phyloP scores from a whole-genome alignment of 73 alveolate species.

The Tetrahymena thermophila region DNA sequence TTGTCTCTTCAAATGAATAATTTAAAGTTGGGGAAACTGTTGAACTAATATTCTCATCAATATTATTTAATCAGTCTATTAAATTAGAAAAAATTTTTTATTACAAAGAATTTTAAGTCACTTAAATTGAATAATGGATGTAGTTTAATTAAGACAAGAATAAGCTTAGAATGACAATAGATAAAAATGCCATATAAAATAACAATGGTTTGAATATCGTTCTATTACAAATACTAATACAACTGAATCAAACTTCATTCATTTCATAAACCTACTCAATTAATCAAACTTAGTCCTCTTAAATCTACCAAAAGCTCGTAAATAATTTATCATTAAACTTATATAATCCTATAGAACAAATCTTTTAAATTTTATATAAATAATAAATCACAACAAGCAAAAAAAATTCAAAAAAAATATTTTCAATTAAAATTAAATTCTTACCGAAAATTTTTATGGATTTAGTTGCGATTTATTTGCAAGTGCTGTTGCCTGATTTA shows the following conservation, averaged over 20 bases:
- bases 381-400: no score
- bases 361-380: no score
- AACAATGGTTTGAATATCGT: not conserved
- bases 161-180: not conserved
- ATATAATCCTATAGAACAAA: not conserved
- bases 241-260: not conserved
- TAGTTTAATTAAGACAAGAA: not conserved
- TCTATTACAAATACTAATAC: not conserved
- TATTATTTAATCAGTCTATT: not conserved
- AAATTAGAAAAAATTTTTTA: not conserved
- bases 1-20: not conserved
- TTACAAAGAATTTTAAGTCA: not conserved
- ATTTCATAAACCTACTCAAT: not conserved
- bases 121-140: not conserved
- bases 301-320: not conserved
- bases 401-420: not conserved
- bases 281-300: not conserved
- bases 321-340: not conserved
- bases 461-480: no score
- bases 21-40: not conserved
- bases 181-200: not conserved
- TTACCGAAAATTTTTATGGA: no score
- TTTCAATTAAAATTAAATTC: no score
- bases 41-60: not conserved
- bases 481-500: no score